Percentiles rank a stretch among this genome's conserved stretches.
Evolutionary conservation across 2,329 filamentous ascomycete species (phyloP).

Genomic region (Blastomyces parvus): DNA sequence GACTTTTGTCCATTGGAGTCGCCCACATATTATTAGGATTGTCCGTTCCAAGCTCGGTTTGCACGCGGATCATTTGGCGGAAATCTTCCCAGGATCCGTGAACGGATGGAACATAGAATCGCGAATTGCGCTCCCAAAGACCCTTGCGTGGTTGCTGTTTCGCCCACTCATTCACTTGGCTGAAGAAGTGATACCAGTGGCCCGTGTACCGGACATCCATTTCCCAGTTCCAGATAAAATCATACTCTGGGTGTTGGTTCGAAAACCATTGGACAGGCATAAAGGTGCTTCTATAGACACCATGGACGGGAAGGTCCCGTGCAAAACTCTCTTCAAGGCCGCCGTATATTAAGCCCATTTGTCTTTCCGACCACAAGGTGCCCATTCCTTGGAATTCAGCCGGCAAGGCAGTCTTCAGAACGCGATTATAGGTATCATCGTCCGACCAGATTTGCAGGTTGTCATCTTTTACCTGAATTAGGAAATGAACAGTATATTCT

Average conservation of each 20-base stretch:
- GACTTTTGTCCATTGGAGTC: conserved; percentile 26
- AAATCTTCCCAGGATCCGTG: conserved; percentile 77
- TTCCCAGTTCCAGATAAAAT: conserved; percentile 92
- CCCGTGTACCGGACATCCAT: conserved; percentile 88
- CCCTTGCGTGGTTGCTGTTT: conserved; percentile 66
- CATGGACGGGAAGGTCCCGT: conserved; percentile 68
- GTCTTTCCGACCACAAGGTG: conserved; percentile 85
- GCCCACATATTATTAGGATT: conserved; percentile 60
- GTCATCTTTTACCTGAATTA: conserved; percentile 75
- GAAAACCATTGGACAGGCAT: conserved; percentile 96
- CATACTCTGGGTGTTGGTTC: conserved; percentile 76
- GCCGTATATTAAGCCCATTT: conserved; percentile 86
- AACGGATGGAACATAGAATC: conserved; percentile 67
- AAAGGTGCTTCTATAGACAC: conserved; percentile 82
- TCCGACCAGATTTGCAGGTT: conserved; percentile 74
- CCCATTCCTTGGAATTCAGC: conserved; percentile 81
- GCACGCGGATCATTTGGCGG: conserved; percentile 63
- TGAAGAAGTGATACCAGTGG: conserved; percentile 69
- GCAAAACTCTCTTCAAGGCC: conserved; percentile 70
- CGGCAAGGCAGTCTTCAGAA: conserved; percentile 62
- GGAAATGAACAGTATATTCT: conserved; percentile 73
- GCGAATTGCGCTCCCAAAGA: conserved; percentile 68
- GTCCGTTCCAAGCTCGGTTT: conserved; percentile 60
- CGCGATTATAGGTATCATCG: conserved; percentile 58
- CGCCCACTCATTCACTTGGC: conserved; percentile 60